phyloP scores from a whole-genome alignment of 78 protist genomes.

The Polysphondylium violaceum region DNA sequence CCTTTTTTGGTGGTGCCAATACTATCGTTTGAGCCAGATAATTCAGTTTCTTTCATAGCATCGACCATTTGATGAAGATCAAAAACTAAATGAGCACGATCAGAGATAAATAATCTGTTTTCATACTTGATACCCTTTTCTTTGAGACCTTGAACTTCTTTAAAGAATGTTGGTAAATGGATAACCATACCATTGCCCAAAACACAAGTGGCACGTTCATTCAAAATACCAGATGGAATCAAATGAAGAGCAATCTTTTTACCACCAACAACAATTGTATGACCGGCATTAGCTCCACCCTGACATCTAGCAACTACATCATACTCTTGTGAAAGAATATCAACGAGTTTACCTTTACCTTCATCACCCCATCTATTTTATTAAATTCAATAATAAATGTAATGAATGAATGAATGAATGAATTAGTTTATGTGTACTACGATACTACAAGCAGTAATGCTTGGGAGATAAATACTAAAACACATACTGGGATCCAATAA shows the following conservation, averaged over 20 bases:
- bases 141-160: conserved; percentile 86
- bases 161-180: conserved; percentile 91
- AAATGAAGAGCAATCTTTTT: conserved; percentile 94
- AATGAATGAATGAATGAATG: no score
- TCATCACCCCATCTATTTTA: conserved; percentile 99
- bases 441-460: no score
- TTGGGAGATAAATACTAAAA: no score
- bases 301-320: conserved; percentile 89
- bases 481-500: conserved; percentile 79
- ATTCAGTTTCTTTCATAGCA: conserved; percentile 83
- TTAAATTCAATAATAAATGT: no score
- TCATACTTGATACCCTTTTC: conserved; percentile 79
- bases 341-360: conserved; percentile 98
- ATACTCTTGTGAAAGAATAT: conserved; percentile 87
- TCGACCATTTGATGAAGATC: conserved; percentile 92
- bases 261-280: conserved; percentile 93
- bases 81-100: conserved; percentile 95
- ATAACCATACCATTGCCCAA: conserved; percentile 96
- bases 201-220: conserved; percentile 73
- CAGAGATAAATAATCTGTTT: conserved; percentile 86
- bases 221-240: conserved; percentile 93
- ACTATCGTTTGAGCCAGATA: conserved; percentile 60
- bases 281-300: conserved; percentile 95
- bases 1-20: conserved; percentile 93
- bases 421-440: no score